Conservation (phyloP, 2,329 filamentous ascomycete species). For the Emydomyces testavorans region DNA sequence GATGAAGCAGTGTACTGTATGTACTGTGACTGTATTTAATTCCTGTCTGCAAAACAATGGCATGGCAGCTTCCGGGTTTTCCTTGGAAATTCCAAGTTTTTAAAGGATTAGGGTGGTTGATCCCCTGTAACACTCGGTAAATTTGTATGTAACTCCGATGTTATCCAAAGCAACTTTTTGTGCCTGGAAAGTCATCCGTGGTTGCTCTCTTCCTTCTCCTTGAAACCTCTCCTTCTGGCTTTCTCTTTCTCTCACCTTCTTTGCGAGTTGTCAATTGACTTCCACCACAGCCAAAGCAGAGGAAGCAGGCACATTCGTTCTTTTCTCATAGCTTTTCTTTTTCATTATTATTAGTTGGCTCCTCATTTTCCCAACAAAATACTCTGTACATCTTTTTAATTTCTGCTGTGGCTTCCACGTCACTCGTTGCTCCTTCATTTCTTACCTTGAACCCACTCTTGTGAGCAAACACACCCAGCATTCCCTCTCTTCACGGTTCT, state of each 20-base stretch:
- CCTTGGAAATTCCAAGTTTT: constrained; percentile 1
- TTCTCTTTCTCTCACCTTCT: constrained; percentile 11
- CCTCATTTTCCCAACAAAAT: too few species aligned
- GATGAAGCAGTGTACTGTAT: too few species aligned
- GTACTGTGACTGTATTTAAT: too few species aligned
- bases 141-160: too few species aligned
- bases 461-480: not conserved
- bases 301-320: constrained; percentile 19
- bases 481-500: too few species aligned
- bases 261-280: not conserved
- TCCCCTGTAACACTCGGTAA: too few species aligned
- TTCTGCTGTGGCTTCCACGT: constrained; percentile 10
- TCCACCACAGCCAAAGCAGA: not conserved
- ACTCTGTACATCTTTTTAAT: constrained; percentile 21
- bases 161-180: constrained; percentile 1
- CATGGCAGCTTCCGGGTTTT: not conserved
- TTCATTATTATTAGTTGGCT: too few species aligned
- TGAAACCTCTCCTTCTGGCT: constrained; percentile 15
- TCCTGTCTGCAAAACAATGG: too few species aligned
- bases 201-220: constrained; percentile 19
- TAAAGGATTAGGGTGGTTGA: too few species aligned
- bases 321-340: constrained; percentile 24
- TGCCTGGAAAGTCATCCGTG: constrained; percentile 6
- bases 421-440: constrained; percentile 7
- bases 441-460: not conserved